A percentile compares a stretch with the other conserved stretches of the same genome.
Evolutionary conservation across 441 rosid genomes (phyloP).

Genomic region (Aleurites moluccanus): DNA sequence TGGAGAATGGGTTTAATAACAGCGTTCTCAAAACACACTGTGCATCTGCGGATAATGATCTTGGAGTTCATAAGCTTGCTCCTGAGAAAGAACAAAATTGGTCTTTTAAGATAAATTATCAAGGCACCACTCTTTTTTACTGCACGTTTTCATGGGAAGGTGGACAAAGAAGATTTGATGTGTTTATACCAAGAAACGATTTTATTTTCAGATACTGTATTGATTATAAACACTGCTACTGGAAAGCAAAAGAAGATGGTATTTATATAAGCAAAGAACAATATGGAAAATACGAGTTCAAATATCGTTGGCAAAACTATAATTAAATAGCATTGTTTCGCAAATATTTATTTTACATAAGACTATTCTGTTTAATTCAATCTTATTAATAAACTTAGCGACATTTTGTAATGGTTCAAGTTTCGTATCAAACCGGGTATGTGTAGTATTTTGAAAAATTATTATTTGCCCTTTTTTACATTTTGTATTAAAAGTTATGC

Average conservation of each 20-base stretch:
- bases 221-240: background rate
- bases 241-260: background rate
- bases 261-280: background rate
- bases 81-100: background rate
- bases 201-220: background rate
- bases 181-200: background rate
- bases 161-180: background rate
- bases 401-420: too few relatives aligned
- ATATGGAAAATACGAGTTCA: background rate
- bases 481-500: too few relatives aligned
- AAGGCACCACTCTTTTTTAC: background rate
- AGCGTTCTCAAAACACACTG: background rate
- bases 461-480: too few relatives aligned
- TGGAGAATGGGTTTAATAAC: background rate
- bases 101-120: background rate
- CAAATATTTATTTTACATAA: too few relatives aligned
- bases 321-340: too few relatives aligned
- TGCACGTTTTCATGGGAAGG: constrained; percentile 2
- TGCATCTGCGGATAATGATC: background rate
- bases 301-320: background rate
- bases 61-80: background rate
- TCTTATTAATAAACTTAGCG: too few relatives aligned
- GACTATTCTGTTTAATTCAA: too few relatives aligned
- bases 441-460: too few relatives aligned
- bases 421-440: too few relatives aligned